Conservation (phyloP, 768 basidiomycete species). For the Leucocoprinus birnbaumii region DNA sequence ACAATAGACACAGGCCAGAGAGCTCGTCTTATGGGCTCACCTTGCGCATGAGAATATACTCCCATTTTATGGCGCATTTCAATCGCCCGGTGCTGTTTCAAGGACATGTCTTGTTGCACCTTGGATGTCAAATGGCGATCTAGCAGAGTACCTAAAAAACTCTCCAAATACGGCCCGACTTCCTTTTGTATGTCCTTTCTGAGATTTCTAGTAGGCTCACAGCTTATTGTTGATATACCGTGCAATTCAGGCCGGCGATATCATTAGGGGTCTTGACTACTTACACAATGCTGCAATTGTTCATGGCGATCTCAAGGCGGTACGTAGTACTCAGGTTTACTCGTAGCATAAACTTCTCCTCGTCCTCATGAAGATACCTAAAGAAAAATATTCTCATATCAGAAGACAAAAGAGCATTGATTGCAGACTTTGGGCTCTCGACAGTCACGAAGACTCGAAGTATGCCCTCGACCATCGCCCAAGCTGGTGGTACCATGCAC, state of each 20-base stretch:
- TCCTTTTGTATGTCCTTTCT: slow-evolving; percentile 13
- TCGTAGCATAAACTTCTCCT: too few relatives aligned
- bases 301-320: slow-evolving; percentile 1
- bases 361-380: neutral
- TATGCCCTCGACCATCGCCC: neutral
- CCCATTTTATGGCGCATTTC: slow-evolving; percentile 30
- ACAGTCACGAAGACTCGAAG: neutral
- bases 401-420: neutral
- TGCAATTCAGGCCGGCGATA: neutral
- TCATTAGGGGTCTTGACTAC: neutral
- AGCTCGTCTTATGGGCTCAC: slow-evolving; percentile 31
- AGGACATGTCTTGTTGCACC: slow-evolving; percentile 18
- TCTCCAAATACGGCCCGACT: slow-evolving; percentile 11
- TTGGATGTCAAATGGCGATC: slow-evolving; percentile 19
- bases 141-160: slow-evolving; percentile 14
- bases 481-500: neutral
- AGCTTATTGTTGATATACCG: too few relatives aligned
- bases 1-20: slow-evolving; percentile 10
- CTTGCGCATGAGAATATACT: slow-evolving; percentile 32
- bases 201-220: too few relatives aligned
- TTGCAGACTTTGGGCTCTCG: slow-evolving; percentile 1
- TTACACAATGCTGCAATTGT: neutral
- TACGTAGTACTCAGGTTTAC: neutral
- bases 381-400: slow-evolving; percentile 1
- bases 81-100: neutral